Evolutionary conservation across 495 filamentous ascomycete genomes (phyloP), one percentile per base, ranked within the genome.

Genomic region (Immersiella caudata): DNA sequence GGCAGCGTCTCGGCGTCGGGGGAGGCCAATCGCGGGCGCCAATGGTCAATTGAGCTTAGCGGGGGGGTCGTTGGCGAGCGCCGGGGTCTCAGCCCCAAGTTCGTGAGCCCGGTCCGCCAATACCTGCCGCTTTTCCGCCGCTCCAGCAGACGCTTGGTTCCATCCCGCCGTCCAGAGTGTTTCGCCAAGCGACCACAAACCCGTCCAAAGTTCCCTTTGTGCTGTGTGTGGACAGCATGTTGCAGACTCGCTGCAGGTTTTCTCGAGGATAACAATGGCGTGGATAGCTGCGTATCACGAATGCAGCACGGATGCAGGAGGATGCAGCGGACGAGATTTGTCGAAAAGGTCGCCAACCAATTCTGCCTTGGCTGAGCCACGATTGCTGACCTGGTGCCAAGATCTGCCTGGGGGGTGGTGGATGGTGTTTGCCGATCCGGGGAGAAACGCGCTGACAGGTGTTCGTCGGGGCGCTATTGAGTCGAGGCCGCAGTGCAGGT

Each of bases 101-200:
- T 6, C 35, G 16, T 27, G 18, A 20, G 33, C 59, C 29, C 29
- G 33, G 59, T 49, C 59, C 59, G 60, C 60, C 60, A 62, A 62
- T 62, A 26, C 36, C 27, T 25, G 60, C 60, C 36, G 36, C 6
- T 33, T 33, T 46, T 25, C 21, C n/a, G 52, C 16, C 20, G 52
- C 21, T 22, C 24, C 52, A 6, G 52, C 52, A 55, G 52, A 55
- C 52, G 52, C 20, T 22, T 24, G 52, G 6, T 22, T 26, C 52
- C 21, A 54, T 24, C 52, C 52, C 20, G 24, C n/a, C 21, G 26
- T 27, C 25, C 56, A 33, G 2, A 6, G 56, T 50, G 60, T 62
- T 62, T 62, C 35, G 60, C 60, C 60, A 62, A 62, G 60, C 27
- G 35, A 22, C 22, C 54, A 57, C 20, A 46, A 46, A 46, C 40